A percentile compares a stretch with the other conserved stretches of the same genome.
Conservation (phyloP, 768 basidiomycete species). For the Mycena alexandri region DNA sequence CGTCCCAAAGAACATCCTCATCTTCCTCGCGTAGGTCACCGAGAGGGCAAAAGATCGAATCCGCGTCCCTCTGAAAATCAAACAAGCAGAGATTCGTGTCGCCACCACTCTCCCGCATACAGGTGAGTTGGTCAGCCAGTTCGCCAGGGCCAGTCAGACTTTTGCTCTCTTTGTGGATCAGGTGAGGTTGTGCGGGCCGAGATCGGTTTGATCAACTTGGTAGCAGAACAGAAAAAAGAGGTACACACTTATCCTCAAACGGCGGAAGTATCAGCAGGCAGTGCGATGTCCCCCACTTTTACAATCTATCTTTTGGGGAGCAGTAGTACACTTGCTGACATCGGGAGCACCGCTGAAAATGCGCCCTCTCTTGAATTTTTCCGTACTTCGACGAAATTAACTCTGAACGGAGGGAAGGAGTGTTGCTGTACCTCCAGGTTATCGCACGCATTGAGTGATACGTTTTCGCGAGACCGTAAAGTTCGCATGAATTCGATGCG, state of each 20-base stretch:
- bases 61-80: not conserved
- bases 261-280: not conserved
- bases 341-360: not conserved
- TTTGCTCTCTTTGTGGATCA: not conserved
- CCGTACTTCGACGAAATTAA: not conserved
- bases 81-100: not conserved
- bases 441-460: not conserved
- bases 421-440: not conserved
- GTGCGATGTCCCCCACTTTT: not conserved
- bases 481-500: not conserved
- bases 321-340: not conserved
- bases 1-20: constrained; percentile 1
- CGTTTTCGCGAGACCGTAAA: too few species aligned
- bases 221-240: too few species aligned
- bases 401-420: too few species aligned
- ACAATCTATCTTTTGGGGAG: not conserved
- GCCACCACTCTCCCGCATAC: not conserved
- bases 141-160: not conserved
- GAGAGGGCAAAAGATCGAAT: not conserved
- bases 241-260: not conserved
- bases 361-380: not conserved
- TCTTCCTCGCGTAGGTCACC: not conserved
- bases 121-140: not conserved
- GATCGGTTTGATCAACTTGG: too few species aligned
- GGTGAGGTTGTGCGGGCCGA: not conserved